Conservation (phyloP, 2,329 filamentous ascomycete genomes). For the Penicillium polonicum region DNA sequence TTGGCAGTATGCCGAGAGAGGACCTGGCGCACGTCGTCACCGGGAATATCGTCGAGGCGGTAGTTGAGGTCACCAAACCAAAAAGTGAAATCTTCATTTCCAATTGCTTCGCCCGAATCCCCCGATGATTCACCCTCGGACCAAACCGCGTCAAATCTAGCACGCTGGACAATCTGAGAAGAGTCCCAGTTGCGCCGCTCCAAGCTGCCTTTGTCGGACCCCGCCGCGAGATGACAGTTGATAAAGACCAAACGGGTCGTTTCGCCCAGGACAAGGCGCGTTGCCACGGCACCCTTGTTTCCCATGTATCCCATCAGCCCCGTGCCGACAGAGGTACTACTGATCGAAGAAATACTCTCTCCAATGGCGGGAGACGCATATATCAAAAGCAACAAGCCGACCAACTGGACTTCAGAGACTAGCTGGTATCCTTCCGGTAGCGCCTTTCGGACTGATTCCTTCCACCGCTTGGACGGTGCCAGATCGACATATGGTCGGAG, state of each 20-base stretch:
- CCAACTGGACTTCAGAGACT: conserved; percentile 78
- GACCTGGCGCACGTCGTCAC: conserved; percentile 82
- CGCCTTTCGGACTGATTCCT: conserved; percentile 68
- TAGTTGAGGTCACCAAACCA: conserved; percentile 98
- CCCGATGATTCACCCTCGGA: conserved; percentile 62
- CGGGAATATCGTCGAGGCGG: conserved; percentile 80
- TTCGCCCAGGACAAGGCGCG: conserved; percentile 81
- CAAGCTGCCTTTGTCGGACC: conserved; percentile 71
- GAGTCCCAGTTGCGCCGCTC: conserved; percentile 91
- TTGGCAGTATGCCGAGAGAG: conserved; percentile 79
- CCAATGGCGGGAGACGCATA: conserved; percentile 79
- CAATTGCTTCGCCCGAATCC: conserved; percentile 61
- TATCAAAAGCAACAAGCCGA: conserved; percentile 78
- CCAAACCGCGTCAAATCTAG: conserved; percentile 74
- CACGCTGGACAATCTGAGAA: conserved; percentile 70
- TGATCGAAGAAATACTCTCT: conserved; percentile 74
- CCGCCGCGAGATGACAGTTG: conserved; percentile 88
- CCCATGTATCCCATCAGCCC: conserved; percentile 90
- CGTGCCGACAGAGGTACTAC: conserved; percentile 79
- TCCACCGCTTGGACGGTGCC: conserved; percentile 73
- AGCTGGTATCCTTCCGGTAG: conserved; percentile 75
- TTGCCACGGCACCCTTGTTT: conserved; percentile 88
- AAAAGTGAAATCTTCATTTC: conserved; percentile 89
- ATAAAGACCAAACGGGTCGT: conserved; percentile 86
- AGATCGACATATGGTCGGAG: conserved; percentile 74